Conservation (phyloP, 257 asterid genomes). For the Mitragyna speciosa region DNA sequence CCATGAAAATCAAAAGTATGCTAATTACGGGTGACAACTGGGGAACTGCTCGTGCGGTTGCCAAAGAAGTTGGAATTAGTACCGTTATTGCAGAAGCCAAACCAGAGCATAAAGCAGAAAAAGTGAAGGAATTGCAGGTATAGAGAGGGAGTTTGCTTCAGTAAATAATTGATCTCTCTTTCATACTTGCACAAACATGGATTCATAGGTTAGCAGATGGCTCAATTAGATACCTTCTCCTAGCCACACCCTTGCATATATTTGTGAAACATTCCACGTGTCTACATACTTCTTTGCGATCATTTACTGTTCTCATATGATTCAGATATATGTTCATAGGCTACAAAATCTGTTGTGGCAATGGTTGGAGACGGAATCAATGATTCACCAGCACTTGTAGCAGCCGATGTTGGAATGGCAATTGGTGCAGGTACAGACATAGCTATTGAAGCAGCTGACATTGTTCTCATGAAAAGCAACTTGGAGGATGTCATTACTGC, state of each 20-base stretch:
- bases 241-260: too few species aligned
- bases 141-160: background rate
- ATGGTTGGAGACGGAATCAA: constrained; percentile 94
- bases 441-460: constrained; percentile 88
- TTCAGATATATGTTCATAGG: constrained; percentile 34
- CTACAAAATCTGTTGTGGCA: constrained; percentile 62
- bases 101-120: constrained; percentile 74
- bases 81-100: constrained; percentile 69
- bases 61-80: constrained; percentile 68
- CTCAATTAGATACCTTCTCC: background rate
- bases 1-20: constrained; percentile 57
- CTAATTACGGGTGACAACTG: constrained; percentile 79
- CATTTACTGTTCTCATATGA: constrained; percentile 7
- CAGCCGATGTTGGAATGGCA: constrained; percentile 85
- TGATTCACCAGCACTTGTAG: constrained; percentile 89
- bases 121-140: constrained; percentile 79
- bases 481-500: constrained; percentile 89
- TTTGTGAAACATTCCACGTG: background rate
- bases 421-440: constrained; percentile 91
- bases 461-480: constrained; percentile 81
- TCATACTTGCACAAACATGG: background rate
- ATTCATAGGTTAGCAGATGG: background rate
- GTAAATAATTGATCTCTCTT: background rate
- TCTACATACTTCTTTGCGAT: background rate
- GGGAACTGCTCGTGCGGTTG: constrained; percentile 83